A percentile compares a stretch with the other conserved stretches of the same genome.
phyloP scores from a whole-genome alignment of 1,284 basidiomycete species.

The Polyporus tsugae region DNA sequence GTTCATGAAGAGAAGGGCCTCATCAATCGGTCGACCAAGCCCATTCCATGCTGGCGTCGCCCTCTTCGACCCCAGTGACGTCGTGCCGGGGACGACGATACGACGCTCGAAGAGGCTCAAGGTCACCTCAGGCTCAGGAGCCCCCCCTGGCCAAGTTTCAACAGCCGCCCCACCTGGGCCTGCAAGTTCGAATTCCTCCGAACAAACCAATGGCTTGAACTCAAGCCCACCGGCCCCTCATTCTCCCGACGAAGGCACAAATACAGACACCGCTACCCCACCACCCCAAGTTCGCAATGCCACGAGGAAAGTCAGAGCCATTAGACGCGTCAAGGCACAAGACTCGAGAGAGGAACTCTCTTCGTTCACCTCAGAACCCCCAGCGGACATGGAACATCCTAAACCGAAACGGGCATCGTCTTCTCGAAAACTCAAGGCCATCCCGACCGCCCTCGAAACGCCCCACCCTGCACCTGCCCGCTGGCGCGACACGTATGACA shows the following conservation, averaged over 20 bases:
- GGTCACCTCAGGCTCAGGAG: too few relatives aligned
- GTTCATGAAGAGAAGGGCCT: conserved; percentile 28
- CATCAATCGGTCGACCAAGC: conserved; percentile 21
- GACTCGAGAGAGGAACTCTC: not conserved
- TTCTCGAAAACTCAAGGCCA: conserved; percentile 54
- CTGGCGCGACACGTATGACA: conserved; percentile 81
- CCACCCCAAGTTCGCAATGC: too few relatives aligned
- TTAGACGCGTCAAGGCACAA: too few relatives aligned
- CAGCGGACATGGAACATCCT: not conserved
- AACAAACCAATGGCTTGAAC: too few relatives aligned
- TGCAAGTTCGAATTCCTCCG: not conserved
- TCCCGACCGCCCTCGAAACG: conserved; percentile 62
- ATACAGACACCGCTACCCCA: too few relatives aligned
- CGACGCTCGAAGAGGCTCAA: conserved; percentile 28
- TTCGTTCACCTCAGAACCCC: not conserved
- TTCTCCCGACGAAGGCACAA: too few relatives aligned
- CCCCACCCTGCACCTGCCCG: conserved; percentile 78
- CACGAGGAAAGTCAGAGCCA: too few relatives aligned
- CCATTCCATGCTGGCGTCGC: conserved; percentile 29
- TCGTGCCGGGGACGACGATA: not conserved
- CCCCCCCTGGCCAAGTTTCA: too few relatives aligned
- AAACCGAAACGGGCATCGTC: conserved; percentile 34
- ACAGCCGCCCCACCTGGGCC: too few relatives aligned
- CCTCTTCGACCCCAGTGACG: conserved; percentile 24
- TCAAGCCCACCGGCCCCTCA: too few relatives aligned